Evolutionary conservation across 2,329 filamentous ascomycete species (phyloP).

Genomic region (Ceratocystis destructans): DNA sequence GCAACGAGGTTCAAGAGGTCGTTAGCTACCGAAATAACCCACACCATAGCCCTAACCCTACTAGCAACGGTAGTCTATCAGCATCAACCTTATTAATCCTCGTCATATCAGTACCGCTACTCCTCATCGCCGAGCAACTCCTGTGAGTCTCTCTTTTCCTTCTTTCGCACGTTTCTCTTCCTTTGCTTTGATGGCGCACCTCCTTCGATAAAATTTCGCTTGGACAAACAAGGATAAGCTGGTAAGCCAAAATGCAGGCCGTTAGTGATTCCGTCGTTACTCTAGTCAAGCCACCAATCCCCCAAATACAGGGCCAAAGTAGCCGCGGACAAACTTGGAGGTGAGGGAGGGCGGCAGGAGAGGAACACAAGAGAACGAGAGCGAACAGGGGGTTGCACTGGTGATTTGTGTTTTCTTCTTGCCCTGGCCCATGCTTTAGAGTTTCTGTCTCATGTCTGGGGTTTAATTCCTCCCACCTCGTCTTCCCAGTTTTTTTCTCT

Average conservation of each 20-base stretch:
- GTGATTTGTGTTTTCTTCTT: slow-evolving; percentile 6
- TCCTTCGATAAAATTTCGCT: slow-evolving; percentile 12
- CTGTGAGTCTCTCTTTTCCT: not conserved
- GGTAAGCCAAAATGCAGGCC: not conserved
- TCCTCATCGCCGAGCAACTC: too few species aligned
- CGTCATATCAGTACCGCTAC: not conserved
- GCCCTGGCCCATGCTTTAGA: slow-evolving; percentile 8
- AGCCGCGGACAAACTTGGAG: not conserved
- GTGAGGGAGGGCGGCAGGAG: too few species aligned
- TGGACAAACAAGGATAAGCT: slow-evolving; percentile 5
- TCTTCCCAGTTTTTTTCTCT: not conserved
- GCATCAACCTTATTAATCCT: slow-evolving; percentile 5
- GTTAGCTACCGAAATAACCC: not conserved
- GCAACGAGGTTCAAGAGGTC: not conserved
- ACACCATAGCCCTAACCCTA: not conserved
- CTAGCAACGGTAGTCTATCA: not conserved
- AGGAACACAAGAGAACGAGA: not conserved
- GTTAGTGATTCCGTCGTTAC: not conserved
- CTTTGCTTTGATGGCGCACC: not conserved
- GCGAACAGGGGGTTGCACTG: not conserved
- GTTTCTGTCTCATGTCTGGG: slow-evolving; percentile 8
- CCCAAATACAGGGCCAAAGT: not conserved
- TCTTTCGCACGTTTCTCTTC: not conserved
- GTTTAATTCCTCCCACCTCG: not conserved
- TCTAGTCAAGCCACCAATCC: not conserved